Base-by-base conservation (phyloP, 768 basidiomycete species). In the Tulasnella sp. region DNA sequence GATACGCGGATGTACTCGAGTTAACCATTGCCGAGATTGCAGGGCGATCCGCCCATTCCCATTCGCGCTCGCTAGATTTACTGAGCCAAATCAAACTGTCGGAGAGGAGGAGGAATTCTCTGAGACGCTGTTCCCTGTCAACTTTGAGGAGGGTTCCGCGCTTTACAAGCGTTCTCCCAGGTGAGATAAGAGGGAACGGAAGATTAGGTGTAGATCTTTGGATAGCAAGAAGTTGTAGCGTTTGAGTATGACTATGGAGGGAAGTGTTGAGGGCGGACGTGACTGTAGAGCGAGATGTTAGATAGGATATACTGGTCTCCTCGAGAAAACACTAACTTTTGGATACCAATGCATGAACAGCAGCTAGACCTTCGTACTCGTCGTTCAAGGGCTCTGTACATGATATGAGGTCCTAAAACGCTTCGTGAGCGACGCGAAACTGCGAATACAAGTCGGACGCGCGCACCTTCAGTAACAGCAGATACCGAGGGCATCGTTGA, bases 401-500 rank as follows among this genome's bases (percentile, higher is more conserved):
- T n/a, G 82, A 82, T 42, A 93, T 88, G 45, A 96, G 86, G 81
- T 96, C 94, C 82, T 81, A 74, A 54, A 31, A n/a, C 1, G n/a
- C 12, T 25, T 67, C 7, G 64, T 34, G 22, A 58, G 58, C 29
- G 34, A 77, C 89, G n/a, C n/a, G 88, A 25, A 82, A 82, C 42
- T 93, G 88, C 49, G 94, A 85, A 81, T 95, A 93, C 82, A 79
- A n/a, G 14, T 15, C 37, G n/a, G 7, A 17, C 36, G 12, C 22
- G 19, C 78, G 15, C 12, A 82, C 81, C 79, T 90, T 93, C 72
- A 96, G 87, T 14, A 96, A 84, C 14, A 96, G 86, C 9, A 94
- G 86, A 81, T 96, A 96, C 75, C 94, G 87, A 4, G 94, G 94
- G 82, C 93, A 94, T 75, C 94, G 87, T 82, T 96, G 94, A 8